Conservation (phyloP, 139 green algal species). For the Marvania coccoides region DNA sequence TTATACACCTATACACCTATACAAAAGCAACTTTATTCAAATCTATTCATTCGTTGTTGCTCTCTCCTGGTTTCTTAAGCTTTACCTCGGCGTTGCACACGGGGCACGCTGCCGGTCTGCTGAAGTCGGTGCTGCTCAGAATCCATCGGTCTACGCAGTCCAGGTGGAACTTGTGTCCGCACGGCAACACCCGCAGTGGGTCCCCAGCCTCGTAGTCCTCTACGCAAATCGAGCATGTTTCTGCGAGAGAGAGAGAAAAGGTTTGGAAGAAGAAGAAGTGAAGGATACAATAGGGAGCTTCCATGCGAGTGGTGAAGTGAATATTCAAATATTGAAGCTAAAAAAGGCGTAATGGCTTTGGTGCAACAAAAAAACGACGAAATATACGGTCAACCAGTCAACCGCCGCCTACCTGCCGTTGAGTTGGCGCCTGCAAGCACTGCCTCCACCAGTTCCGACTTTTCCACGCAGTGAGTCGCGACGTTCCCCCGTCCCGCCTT, state of each 20-base stretch:
- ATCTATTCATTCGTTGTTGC: no score
- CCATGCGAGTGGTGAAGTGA: no score
- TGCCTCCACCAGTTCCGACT: slow-evolving; percentile 28
- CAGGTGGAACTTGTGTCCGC: slow-evolving; percentile 49
- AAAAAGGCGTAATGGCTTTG: no score
- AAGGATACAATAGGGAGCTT: no score
- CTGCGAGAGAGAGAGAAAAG: slow-evolving; percentile 15
- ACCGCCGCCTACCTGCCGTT: no score
- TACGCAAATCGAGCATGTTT: slow-evolving; percentile 49
- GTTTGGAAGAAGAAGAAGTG: no score
- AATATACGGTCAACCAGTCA: no score
- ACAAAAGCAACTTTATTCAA: no score
- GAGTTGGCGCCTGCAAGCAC: slow-evolving; percentile 4
- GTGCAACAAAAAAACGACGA: no score
- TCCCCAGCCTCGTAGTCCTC: slow-evolving; percentile 47
- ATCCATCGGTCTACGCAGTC: slow-evolving; percentile 63
- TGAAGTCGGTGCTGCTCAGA: slow-evolving; percentile 44
- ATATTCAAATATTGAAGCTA: no score
- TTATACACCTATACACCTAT: no score
- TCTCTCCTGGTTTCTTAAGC: not conserved
- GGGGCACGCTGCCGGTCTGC: slow-evolving; percentile 38
- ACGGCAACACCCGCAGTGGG: slow-evolving; percentile 43
- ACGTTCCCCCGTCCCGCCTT: slow-evolving; percentile 1
- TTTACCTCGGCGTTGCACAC: slow-evolving; percentile 47
- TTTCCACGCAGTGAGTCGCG: slow-evolving; percentile 28